Conservation (phyloP, 2,329 filamentous ascomycete species). For the Elsinoe perseae region DNA sequence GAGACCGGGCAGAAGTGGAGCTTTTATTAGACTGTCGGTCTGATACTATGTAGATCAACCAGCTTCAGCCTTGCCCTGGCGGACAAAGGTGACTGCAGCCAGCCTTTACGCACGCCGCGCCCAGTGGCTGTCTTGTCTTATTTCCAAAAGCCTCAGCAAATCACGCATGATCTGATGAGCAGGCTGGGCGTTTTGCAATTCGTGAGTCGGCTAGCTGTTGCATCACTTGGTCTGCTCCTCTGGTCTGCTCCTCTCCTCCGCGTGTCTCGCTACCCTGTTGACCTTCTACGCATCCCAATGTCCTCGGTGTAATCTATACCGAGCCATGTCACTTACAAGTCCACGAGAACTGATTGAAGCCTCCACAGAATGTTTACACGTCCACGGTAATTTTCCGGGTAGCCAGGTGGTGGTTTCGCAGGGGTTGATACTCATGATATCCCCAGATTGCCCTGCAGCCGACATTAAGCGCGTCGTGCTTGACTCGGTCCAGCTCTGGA, state of each 20-base stretch:
- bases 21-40: slow-evolving; percentile 1
- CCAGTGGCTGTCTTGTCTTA: slow-evolving; percentile 4
- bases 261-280: neutral
- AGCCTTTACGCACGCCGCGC: slow-evolving; percentile 10
- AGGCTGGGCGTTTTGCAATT: neutral
- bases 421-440: neutral
- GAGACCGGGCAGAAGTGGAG: neutral
- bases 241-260: neutral
- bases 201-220: neutral
- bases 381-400: slow-evolving; percentile 4
- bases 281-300: neutral
- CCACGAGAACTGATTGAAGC: neutral
- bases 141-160: neutral
- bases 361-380: neutral
- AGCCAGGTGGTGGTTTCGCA: neutral
- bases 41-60: neutral
- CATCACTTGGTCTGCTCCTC: neutral
- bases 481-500: neutral
- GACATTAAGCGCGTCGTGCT: neutral
- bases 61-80: slow-evolving; percentile 10
- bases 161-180: slow-evolving; percentile 8
- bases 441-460: neutral
- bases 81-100: neutral
- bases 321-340: neutral
- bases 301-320: neutral